Evolutionary conservation across 352 stramenopile genomes (phyloP), one percentile per base, ranked within the genome.

Genomic region (Globisporangium nunn): DNA sequence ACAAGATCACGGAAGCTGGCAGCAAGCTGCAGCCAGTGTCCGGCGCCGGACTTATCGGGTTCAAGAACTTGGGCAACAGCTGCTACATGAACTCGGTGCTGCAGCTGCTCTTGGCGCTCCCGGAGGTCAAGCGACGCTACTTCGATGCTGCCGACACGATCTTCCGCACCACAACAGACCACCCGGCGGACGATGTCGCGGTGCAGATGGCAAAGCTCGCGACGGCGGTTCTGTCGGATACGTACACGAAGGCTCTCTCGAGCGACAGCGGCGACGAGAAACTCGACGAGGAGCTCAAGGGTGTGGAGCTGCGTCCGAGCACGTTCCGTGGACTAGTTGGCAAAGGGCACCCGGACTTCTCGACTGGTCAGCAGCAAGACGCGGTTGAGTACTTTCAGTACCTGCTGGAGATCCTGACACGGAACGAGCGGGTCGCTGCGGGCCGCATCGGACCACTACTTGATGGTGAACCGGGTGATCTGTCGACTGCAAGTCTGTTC

Each of bases 21-120:
- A 90, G 94, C 55, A 87, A 97, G 56, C 83, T 99, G 2, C 67
- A 88, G 18, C 78, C 93, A 0, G 78, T 98, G 6, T 86, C 83
- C 1, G 96, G 96, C 29, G 78, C 93, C 5, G 95, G 92, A 12
- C 86, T 91, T 47, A 91, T 98, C 48, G 98, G 98, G 3, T 93
- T 99, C 43, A 95, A 95, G 70, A 99, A 99, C 75, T 65, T 99
- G n/a, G 98, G 98, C 5, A 99, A 99, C 73, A 98, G 90, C 35
- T 99, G 98, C 80, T 99, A 99, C 79, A 94, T 99, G 78, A 99
- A 99, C 68, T 98, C 87, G 48, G 88, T 98, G 48, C 73, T 98
- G 15, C 97, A 99, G 74, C 62, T 98, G 17, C 66, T 99, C 8
- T 67, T 98, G 39, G 71, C 85, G 28, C 67, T 96, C 1, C 84